Evolutionary conservation across 208 protist genomes (phyloP).

Genomic region (Leptomonas pyrrhocoris): DNA sequence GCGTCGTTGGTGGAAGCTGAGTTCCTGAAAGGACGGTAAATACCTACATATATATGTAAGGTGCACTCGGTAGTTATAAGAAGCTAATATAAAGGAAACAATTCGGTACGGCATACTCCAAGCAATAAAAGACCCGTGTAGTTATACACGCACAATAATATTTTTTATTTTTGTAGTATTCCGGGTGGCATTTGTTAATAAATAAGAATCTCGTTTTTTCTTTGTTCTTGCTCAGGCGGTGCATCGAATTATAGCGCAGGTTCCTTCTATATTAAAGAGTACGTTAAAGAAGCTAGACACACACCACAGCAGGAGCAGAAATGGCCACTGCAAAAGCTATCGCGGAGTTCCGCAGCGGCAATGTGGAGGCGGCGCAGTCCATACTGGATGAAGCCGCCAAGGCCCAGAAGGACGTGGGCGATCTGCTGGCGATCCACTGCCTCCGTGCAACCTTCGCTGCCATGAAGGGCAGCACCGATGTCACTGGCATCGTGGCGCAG

Average conservation of each 20-base stretch:
- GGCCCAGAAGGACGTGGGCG: conserved; percentile 41
- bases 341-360: conserved; percentile 55
- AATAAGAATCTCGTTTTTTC: conserved; percentile 1
- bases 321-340: conserved; percentile 50
- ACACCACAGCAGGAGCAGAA: not conserved
- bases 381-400: conserved; percentile 51
- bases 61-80: no score
- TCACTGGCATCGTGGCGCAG: conserved; percentile 18
- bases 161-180: not conserved
- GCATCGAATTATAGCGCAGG: no score
- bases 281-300: no score
- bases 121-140: not conserved
- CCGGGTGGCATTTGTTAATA: no score
- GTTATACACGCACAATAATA: conserved; percentile 7
- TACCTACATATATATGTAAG: no score
- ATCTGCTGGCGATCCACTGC: conserved; percentile 66
- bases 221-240: conserved; percentile 11
- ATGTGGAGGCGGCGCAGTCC: conserved; percentile 47
- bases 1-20: no score
- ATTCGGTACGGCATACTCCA: no score
- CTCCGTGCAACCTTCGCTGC: conserved; percentile 75
- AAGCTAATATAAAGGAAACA: no score
- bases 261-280: no score
- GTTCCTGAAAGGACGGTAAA: no score
- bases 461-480: conserved; percentile 68